Conservation (phyloP, 805 yeast genomes). For the Ogataea nitratoaversa region DNA sequence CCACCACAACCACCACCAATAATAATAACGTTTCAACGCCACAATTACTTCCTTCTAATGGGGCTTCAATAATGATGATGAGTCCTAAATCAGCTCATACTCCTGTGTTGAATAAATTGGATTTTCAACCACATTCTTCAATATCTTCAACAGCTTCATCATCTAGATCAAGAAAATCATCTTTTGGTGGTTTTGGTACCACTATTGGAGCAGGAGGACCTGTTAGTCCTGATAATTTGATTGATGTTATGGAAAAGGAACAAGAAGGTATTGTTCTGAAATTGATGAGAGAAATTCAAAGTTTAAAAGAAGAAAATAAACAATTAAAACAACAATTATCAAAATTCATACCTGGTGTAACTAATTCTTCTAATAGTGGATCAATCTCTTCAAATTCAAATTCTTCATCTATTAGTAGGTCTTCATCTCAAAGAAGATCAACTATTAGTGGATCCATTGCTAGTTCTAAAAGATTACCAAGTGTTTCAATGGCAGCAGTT, state of each 20-base stretch:
- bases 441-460: conserved; percentile 22
- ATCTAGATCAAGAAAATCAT: conserved; percentile 16
- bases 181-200: conserved; percentile 11
- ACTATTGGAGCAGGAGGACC: no score
- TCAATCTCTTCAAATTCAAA: conserved; percentile 15
- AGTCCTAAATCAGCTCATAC: conserved; percentile 11
- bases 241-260: conserved; percentile 64
- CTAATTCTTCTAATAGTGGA: conserved; percentile 14
- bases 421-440: conserved; percentile 24
- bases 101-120: conserved; percentile 12
- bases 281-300: conserved; percentile 57
- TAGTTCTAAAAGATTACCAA: conserved; percentile 20
- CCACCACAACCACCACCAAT: conserved; percentile 1
- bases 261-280: conserved; percentile 71
- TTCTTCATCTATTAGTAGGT: conserved; percentile 12
- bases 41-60: background rate
- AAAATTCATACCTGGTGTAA: conserved; percentile 12
- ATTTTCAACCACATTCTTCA: conserved; percentile 17
- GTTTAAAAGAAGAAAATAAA: conserved; percentile 50
- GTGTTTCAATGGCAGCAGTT: conserved; percentile 9
- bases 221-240: conserved; percentile 42
- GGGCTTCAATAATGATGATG: no score
- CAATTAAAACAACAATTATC: conserved; percentile 32
- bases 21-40: background rate
- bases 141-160: conserved; percentile 20